Evolutionary conservation across 2,329 filamentous ascomycete genomes (phyloP), one percentile per base, ranked within the genome.

Genomic region (Diaporthe sp.): DNA sequence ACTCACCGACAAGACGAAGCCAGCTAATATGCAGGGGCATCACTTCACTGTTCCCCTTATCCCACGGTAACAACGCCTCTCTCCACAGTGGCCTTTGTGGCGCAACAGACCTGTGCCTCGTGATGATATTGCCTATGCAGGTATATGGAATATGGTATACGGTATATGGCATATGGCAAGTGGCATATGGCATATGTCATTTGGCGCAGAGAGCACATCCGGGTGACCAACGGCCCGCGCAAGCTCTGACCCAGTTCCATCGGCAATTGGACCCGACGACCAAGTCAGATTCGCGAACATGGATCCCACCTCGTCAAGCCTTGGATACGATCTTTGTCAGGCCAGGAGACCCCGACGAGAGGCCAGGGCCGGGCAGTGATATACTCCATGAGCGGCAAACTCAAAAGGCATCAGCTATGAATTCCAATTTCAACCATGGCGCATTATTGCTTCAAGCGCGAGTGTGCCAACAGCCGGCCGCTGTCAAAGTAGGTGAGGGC

Each of bases 51-150:
- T 28, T 28, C 28, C 8, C 22, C 12, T 46, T 55, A 51, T 55
- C 65, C 34, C 49, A 69, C 65, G 49, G 65, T 69, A 25, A 69
- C 65, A 69, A 69, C 49, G 65, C 65, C 65, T 55, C 28, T 28
- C 31, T 68, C 34, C 42, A 31, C 65, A n/a, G 49, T 22, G 31
- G 34, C n/a, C 44, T 42, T 22, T 69, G 34, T 69, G 65, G 34
- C 49, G 65, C 49, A 53, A 22, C 65, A 69, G 25, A 39, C 22
- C 12, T 42, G 65, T 39, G 65, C 49, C 34, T 69, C 49, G 49
- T 53, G 65, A 53, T 31, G 49, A 55, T 53, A 28, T 69, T 55
- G 31, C 37, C n/a, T 28, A 55, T 55, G 49, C 65, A 28, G 49
- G 8, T 53, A 39, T 68, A 51, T 49, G 19, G 61, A n/a, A 15